Conservation (phyloP, 2,329 filamentous ascomycete species). For the Magnaporthiopsis poae region DNA sequence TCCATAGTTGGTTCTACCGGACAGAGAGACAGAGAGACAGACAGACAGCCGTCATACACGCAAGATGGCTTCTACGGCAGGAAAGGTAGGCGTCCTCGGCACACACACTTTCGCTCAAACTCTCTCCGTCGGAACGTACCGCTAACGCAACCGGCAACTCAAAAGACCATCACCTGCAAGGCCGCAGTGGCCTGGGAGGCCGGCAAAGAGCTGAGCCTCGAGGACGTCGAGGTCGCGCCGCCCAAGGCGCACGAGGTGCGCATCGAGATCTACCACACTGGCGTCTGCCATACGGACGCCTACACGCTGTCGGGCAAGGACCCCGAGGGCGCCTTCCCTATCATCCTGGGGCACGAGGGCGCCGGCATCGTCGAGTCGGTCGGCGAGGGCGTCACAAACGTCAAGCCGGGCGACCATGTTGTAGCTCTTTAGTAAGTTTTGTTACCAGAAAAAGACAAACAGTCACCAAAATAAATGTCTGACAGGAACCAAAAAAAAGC, state of each 20-base stretch:
- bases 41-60: neutral
- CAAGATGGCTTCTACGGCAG: slow-evolving; percentile 39
- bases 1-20: no score
- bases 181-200: slow-evolving; percentile 97
- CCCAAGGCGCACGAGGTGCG: slow-evolving; percentile 90
- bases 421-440: slow-evolving; percentile 68
- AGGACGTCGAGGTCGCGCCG: slow-evolving; percentile 84
- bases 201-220: slow-evolving; percentile 76
- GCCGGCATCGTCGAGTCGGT: slow-evolving; percentile 85
- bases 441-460: neutral
- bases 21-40: no score
- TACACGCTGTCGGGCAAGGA: slow-evolving; percentile 95
- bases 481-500: no score
- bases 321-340: slow-evolving; percentile 86
- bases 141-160: neutral
- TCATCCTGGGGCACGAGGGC: slow-evolving; percentile 82
- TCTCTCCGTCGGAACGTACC: neutral
- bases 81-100: slow-evolving; percentile 32
- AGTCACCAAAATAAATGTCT: no score
- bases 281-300: slow-evolving; percentile 97
- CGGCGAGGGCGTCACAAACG: slow-evolving; percentile 84
- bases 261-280: slow-evolving; percentile 93
- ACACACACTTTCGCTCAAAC: neutral
- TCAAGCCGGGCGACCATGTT: slow-evolving; percentile 86
- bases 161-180: slow-evolving; percentile 88